Percentiles rank a stretch among this genome's conserved stretches.
These are phyloP conservation scores for Argentina anserina DNA, from an alignment of 306 rosid species.

Conservation along the genomic window DNA sequence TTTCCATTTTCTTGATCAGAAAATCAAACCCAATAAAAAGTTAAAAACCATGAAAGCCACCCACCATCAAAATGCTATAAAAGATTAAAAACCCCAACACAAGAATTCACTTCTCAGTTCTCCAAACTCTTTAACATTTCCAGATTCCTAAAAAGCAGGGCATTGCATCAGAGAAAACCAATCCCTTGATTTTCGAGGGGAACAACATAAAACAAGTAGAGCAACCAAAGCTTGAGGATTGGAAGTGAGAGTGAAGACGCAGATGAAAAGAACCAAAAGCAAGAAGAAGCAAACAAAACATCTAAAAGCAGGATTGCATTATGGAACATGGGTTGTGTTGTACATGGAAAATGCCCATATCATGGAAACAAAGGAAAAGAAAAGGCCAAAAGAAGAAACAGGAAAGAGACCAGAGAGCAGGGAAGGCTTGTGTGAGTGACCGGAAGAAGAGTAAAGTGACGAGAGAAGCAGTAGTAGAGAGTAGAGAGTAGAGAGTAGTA, in stretches of 20 bases:
- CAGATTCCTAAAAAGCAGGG: constrained; percentile 23
- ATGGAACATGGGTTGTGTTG: constrained; percentile 35
- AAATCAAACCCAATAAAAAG: constrained; percentile 13
- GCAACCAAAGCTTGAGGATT: constrained; percentile 22
- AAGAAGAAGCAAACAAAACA: constrained; percentile 38
- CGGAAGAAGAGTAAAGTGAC: constrained; percentile 21
- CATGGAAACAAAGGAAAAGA: background rate
- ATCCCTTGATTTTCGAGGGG: background rate
- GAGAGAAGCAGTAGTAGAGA: constrained; percentile 25
- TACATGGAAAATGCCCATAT: constrained; percentile 27
- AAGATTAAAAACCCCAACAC: constrained; percentile 22
- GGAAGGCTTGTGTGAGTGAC: constrained; percentile 23
- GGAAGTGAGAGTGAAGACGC: constrained; percentile 12
- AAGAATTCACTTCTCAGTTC: constrained; percentile 21
- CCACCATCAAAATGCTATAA: constrained; percentile 14
- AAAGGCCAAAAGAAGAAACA: constrained; percentile 19
- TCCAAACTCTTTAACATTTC: constrained; percentile 22
- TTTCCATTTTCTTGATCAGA: constrained; percentile 10
- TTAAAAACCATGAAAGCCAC: constrained; percentile 18
- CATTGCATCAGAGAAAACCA: constrained; percentile 12
- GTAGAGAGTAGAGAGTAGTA: no score
- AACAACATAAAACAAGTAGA: constrained; percentile 1
- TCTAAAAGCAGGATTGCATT: constrained; percentile 23
- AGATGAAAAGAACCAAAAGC: constrained; percentile 23
- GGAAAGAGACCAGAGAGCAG: constrained; percentile 30